phyloP scores from a whole-genome alignment of 129 eudicot species.

The Flaveria robusta region DNA sequence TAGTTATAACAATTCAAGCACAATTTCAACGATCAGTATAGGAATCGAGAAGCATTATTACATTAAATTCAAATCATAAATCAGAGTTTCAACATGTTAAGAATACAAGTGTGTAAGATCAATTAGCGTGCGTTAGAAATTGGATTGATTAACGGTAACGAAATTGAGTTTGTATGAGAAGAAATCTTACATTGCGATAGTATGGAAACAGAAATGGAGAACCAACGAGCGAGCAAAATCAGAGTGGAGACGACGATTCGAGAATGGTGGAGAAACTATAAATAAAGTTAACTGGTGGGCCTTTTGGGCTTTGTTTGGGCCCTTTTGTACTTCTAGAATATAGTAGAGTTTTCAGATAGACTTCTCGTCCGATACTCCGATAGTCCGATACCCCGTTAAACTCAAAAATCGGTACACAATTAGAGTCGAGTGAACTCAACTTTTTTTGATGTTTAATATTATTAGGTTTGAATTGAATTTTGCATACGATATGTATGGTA shows the following conservation, averaged over 20 bases:
- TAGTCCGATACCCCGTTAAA: too few species aligned
- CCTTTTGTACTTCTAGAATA: background rate
- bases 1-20: background rate
- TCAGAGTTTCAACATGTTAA: background rate
- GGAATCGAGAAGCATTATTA: background rate
- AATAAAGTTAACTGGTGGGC: background rate
- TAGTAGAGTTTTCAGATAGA: too few species aligned
- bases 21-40: background rate
- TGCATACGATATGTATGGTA: too few species aligned
- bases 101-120: background rate
- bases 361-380: too few species aligned
- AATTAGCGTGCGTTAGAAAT: constrained; percentile 12
- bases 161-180: background rate
- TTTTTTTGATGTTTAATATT: too few species aligned
- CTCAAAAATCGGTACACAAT: too few species aligned
- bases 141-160: background rate
- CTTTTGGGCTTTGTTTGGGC: constrained; percentile 20
- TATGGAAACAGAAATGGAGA: constrained; percentile 4
- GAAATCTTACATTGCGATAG: constrained; percentile 8
- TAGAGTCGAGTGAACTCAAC: too few species aligned
- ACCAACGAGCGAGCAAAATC: background rate
- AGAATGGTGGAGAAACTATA: constrained; percentile 23
- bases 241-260: constrained; percentile 26
- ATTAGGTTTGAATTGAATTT: too few species aligned
- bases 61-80: constrained; percentile 4